Conservation (phyloP, 805 yeast genomes). For the Barnettozyma wickerhamii region DNA sequence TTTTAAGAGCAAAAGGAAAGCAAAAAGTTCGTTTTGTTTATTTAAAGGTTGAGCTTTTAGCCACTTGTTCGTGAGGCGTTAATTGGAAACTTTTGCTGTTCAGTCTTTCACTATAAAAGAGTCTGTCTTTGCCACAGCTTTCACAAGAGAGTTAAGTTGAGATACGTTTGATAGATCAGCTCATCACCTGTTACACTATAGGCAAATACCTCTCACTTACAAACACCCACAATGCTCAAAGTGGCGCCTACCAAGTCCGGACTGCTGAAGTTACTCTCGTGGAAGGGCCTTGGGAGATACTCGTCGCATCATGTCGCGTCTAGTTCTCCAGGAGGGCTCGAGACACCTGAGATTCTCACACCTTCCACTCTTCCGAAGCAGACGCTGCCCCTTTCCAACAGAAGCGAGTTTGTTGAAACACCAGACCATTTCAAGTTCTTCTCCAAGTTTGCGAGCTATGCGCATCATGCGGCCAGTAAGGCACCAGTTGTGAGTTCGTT, state of each 20-base stretch:
- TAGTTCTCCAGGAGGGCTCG: not conserved
- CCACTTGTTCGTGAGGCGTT: too few species aligned
- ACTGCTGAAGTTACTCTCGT: not conserved
- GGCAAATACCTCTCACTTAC: too few species aligned
- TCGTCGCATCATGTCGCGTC: not conserved
- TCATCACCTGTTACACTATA: too few species aligned
- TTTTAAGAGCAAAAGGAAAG: not conserved
- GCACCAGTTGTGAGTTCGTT: slow-evolving; percentile 42
- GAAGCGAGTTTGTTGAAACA: slow-evolving; percentile 7
- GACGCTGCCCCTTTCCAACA: not conserved
- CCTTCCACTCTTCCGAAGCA: slow-evolving; percentile 6
- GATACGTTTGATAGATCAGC: too few species aligned
- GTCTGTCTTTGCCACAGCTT: too few species aligned
- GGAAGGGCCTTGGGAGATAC: not conserved
- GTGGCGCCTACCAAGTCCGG: not conserved
- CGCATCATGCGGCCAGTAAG: slow-evolving; percentile 39
- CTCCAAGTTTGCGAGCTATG: slow-evolving; percentile 41
- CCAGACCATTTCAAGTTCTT: slow-evolving; percentile 40
- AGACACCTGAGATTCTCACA: not conserved
- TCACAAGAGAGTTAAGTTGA: too few species aligned
- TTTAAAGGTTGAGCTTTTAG: too few species aligned
- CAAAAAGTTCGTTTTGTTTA: not conserved
- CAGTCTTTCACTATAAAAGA: too few species aligned
- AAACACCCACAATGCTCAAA: too few species aligned
- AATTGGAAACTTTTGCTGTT: too few species aligned